A percentile compares a stretch with the other conserved stretches of the same genome.
Evolutionary conservation across 805 yeast species (phyloP).

Genomic region (Hanseniaspora lindneri): DNA sequence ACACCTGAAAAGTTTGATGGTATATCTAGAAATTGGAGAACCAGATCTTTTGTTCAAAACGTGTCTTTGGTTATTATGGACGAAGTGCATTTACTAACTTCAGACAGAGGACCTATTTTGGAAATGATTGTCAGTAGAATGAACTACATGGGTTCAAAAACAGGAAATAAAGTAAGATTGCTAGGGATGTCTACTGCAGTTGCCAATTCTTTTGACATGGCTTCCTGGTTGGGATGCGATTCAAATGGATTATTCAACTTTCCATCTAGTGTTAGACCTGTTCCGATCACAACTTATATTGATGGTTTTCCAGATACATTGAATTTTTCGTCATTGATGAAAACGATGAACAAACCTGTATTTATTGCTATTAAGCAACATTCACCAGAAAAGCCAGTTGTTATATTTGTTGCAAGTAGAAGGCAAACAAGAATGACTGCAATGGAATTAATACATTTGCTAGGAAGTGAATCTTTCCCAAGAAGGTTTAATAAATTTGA

Average conservation of each 20-base stretch:
- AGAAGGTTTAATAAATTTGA: conserved; percentile 59
- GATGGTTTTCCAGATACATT: conserved; percentile 76
- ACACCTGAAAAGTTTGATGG: conserved; percentile 98
- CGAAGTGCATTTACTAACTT: conserved; percentile 91
- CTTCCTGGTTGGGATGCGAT: conserved; percentile 84
- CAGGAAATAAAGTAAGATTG: conserved; percentile 78
- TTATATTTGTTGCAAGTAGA: conserved; percentile 93
- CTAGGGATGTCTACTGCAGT: conserved; percentile 89
- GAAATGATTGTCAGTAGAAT: conserved; percentile 91
- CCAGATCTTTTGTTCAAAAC: conserved; percentile 75
- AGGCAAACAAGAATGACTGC: conserved; percentile 87
- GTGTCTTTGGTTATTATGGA: conserved; percentile 83
- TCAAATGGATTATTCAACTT: conserved; percentile 87
- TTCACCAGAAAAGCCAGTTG: conserved; percentile 84
- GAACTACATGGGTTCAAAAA: conserved; percentile 43
- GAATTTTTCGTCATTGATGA: conserved; percentile 64
- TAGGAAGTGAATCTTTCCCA: conserved; percentile 47
- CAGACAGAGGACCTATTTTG: conserved; percentile 94
- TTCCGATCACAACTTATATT: conserved; percentile 80
- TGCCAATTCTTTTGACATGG: conserved; percentile 85
- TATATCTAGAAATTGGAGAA: conserved; percentile 77
- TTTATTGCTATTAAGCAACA: conserved; percentile 86
- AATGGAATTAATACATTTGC: conserved; percentile 54
- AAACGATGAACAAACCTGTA: conserved; percentile 63
- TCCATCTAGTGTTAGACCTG: conserved; percentile 86